These are phyloP conservation scores for Quercus wislizeni DNA, from an alignment of 306 rosid genomes.

Conservation along the genomic window DNA sequence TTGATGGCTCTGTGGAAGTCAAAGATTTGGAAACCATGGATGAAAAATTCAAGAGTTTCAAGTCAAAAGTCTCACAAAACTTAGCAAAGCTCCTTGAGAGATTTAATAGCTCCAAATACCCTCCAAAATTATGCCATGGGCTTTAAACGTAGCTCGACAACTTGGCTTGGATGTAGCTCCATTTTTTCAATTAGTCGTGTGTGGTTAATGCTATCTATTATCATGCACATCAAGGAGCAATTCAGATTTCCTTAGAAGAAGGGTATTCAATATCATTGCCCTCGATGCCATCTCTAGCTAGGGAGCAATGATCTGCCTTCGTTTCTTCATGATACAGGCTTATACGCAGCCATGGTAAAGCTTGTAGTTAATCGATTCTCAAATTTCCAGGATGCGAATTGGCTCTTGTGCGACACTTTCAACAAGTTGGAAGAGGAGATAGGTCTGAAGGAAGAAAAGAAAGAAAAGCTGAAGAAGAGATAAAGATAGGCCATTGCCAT, in stretches of 20 bases:
- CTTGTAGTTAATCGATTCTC: background rate
- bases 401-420: slow-evolving; percentile 16
- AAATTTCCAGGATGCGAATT: slow-evolving; percentile 2
- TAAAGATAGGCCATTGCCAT: no score
- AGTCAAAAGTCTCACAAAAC: background rate
- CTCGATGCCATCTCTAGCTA: slow-evolving; percentile 11
- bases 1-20: slow-evolving; percentile 17
- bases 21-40: background rate
- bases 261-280: background rate
- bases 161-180: slow-evolving; percentile 25
- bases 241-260: slow-evolving; percentile 2
- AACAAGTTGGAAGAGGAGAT: background rate
- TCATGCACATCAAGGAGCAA: slow-evolving; percentile 3
- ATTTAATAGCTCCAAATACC: background rate
- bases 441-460: no score
- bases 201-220: slow-evolving; percentile 2
- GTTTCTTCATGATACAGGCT: background rate
- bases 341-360: background rate
- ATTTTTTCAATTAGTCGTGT: slow-evolving; percentile 21
- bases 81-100: background rate
- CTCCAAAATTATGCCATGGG: slow-evolving; percentile 27
- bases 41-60: background rate
- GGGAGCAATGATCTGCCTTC: slow-evolving; percentile 1
- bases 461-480: no score
- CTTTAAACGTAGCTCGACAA: slow-evolving; percentile 20